Percentiles rank a stretch among this genome's conserved stretches.
Conservation (phyloP, 225 moss, liverwort and hornwort species). For the Marchantia paleacea region DNA sequence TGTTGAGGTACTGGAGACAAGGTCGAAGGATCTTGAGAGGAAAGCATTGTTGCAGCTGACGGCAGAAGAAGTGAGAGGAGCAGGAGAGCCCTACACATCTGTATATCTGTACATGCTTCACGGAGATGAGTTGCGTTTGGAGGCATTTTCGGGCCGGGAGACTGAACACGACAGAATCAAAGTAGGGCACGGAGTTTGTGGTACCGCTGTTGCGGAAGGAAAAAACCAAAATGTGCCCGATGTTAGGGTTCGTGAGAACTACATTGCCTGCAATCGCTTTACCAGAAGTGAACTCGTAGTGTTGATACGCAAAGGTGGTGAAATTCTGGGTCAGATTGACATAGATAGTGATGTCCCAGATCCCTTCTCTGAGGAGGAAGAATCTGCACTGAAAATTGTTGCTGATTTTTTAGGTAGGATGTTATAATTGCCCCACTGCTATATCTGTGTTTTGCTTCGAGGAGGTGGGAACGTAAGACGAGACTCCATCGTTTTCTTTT, state of each 20-base stretch:
- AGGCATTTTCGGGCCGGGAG: slow-evolving; percentile 36
- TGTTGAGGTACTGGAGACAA: too few species aligned
- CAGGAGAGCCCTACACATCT: slow-evolving; percentile 39
- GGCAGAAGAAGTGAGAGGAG: slow-evolving; percentile 27
- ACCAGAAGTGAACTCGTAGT: slow-evolving; percentile 44
- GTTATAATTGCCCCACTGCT: slow-evolving; percentile 2
- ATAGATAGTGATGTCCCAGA: slow-evolving; percentile 40
- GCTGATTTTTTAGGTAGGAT: slow-evolving; percentile 28
- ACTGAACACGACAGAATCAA: slow-evolving; percentile 36
- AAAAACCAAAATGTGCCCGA: slow-evolving; percentile 36
- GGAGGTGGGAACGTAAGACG: too few species aligned
- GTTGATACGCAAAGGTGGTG: slow-evolving; percentile 27
- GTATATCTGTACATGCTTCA: slow-evolving; percentile 46
- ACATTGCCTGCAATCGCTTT: slow-evolving; percentile 18
- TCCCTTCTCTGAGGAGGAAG: slow-evolving; percentile 27
- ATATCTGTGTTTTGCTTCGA: too few species aligned
- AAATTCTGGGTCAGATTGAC: slow-evolving; percentile 45
- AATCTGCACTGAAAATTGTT: slow-evolving; percentile 30
- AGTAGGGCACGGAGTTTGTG: slow-evolving; percentile 44
- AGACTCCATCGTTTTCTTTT: too few species aligned
- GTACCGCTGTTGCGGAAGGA: slow-evolving; percentile 34
- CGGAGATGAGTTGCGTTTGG: slow-evolving; percentile 32
- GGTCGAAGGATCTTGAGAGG: too few species aligned
- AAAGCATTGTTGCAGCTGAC: neutral
- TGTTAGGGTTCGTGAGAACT: slow-evolving; percentile 24